Base-by-base conservation (phyloP, 345 rosid species). In the Hevea brasiliensis region DNA sequence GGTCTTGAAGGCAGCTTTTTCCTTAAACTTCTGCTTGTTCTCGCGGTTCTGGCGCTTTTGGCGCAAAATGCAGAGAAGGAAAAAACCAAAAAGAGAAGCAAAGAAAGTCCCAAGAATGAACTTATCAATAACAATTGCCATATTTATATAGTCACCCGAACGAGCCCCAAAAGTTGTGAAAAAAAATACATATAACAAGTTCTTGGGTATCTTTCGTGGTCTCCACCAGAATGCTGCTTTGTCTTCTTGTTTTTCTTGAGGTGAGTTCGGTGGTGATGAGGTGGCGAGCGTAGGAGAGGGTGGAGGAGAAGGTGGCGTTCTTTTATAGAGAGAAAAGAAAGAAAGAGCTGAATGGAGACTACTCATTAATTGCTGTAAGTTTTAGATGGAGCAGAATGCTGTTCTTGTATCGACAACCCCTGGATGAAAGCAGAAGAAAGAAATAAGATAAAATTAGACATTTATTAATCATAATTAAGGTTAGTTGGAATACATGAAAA, bases 61-160 rank as follows among this genome's bases (percentile, higher is more conserved):
- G 12, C 82, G 78, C 23, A 88, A 70, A 77, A 76, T 18, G 79
- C 7, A 72, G 57, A 80, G 71, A 7, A 84, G 17, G n/a, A 86
- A 69, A 61, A 79, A 78, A 3, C 74, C 81, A 35, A 76, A 18
- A 13, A 86, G 76, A 61, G 80, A 80, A 7, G 76, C 81, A 42
- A 78, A 72, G 64, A 75, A 72, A 57, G 83, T 76, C 21, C 76
- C 83, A 35, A 70, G 54, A 67, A 84, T 63, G 75, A 60, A 72
- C 0, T 24, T 72, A 53, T 80, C 70, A 32, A 65, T 29, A 32
- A 47, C 67, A 62, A 32, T 59, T 68, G 23, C 56, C 80, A 58
- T 62, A 40, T 54, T 44, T 44, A 14, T 11, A 44, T n/a, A 47
- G 48, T 41, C 24, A 55, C 50, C 48, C 12, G 32, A 53, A 2